These are phyloP conservation scores for Chlorella sp. DNA, from an alignment of 139 green algal species.

Conservation along the genomic window DNA sequence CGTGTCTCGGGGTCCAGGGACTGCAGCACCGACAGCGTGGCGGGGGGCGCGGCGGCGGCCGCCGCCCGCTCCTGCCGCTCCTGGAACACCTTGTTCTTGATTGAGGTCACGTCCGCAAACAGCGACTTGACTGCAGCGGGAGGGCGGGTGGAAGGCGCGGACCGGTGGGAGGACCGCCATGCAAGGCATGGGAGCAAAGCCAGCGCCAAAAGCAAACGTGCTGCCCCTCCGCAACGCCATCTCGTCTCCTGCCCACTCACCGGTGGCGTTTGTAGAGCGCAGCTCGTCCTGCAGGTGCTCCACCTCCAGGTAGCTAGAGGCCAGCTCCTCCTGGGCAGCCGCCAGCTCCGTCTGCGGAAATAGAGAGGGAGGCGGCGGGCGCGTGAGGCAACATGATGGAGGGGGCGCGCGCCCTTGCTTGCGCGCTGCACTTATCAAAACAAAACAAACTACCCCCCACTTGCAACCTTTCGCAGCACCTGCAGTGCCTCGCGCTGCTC, in stretches of 20 bases:
- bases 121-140: constrained; percentile 14
- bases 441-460: no score
- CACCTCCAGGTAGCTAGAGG: background rate
- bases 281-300: constrained; percentile 12
- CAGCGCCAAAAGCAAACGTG: background rate
- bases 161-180: background rate
- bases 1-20: background rate
- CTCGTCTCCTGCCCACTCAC: no score
- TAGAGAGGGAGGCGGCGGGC: no score
- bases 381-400: no score
- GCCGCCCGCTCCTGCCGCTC: background rate
- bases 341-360: background rate
- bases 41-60: background rate
- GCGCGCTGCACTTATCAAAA: no score
- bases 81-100: constrained; percentile 14
- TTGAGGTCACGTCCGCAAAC: background rate
- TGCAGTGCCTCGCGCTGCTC: no score
- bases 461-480: no score
- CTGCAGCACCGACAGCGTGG: no score
- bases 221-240: background rate
- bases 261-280: background rate
- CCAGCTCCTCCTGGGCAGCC: constrained; percentile 2
- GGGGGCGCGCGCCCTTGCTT: no score
- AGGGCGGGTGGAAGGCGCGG: background rate
- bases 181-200: background rate